A percentile compares a stretch with the other conserved stretches of the same genome.
Conservation (phyloP, 306 rosid genomes). For the Fragaria nilgerrensis region DNA sequence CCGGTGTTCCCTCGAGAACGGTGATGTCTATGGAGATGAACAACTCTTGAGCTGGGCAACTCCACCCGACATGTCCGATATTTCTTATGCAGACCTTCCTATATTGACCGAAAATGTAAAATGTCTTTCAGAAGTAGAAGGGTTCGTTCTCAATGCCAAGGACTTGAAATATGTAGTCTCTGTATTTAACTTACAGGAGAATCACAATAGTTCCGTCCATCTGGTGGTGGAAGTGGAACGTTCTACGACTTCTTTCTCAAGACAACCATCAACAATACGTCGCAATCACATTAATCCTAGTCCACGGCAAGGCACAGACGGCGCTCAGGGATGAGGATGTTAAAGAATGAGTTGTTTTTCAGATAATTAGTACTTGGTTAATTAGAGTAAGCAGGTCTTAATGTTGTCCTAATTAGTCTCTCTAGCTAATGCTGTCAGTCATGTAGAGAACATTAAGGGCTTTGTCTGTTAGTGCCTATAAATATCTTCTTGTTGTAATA, state of each 20-base stretch:
- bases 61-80: not conserved
- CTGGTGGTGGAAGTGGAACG: constrained; percentile 8
- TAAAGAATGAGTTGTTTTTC: too few relatives aligned
- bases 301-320: not conserved
- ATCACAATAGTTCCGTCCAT: not conserved
- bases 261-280: not conserved
- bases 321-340: not conserved
- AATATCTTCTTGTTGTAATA: too few relatives aligned
- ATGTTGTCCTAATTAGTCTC: too few relatives aligned
- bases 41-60: not conserved
- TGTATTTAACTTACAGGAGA: not conserved
- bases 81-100: not conserved
- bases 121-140: not conserved
- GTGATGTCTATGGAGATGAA: not conserved
- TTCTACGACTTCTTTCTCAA: not conserved
- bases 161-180: not conserved
- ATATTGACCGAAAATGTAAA: not conserved
- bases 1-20: not conserved
- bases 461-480: too few relatives aligned
- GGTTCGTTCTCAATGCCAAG: not conserved
- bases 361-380: too few relatives aligned
- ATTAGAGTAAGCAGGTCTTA: too few relatives aligned
- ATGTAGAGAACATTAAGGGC: too few relatives aligned
- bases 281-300: not conserved
- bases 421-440: too few relatives aligned